Percentiles rank a stretch among this genome's conserved stretches.
Evolutionary conservation across 208 protist genomes (phyloP).

Genomic region (Acanthamoeba divionensis): DNA sequence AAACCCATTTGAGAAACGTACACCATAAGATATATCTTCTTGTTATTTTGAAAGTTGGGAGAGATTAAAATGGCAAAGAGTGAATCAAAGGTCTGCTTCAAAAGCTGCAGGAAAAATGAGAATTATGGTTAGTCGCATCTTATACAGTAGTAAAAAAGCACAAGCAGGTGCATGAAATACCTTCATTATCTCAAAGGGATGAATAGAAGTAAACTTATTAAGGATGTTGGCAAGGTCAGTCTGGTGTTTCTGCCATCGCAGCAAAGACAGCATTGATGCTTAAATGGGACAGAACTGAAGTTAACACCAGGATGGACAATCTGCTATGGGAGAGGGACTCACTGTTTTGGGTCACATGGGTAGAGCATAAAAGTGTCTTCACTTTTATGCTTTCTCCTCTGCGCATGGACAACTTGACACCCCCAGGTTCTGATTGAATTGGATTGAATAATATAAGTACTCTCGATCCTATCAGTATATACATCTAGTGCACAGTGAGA

Average conservation of each 20-base stretch:
- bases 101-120: too few species aligned
- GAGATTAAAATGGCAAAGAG: constrained; percentile 45
- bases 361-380: constrained; percentile 23
- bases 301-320: too few species aligned
- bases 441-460: neutral
- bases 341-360: constrained; percentile 46
- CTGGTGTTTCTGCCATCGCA: constrained; percentile 30
- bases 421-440: neutral
- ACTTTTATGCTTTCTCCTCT: constrained; percentile 46
- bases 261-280: constrained; percentile 47
- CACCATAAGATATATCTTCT: constrained; percentile 34
- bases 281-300: neutral
- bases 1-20: neutral
- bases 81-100: constrained; percentile 41
- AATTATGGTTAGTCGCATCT: too few species aligned
- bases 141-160: too few species aligned
- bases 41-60: constrained; percentile 27
- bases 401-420: neutral
- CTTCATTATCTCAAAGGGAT: constrained; percentile 38
- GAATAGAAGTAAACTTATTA: constrained; percentile 44
- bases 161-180: neutral
- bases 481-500: neutral
- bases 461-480: too few species aligned
- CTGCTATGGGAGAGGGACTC: neutral
- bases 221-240: constrained; percentile 31